Conservation (phyloP, 768 basidiomycete genomes). For the Russula virescens region DNA sequence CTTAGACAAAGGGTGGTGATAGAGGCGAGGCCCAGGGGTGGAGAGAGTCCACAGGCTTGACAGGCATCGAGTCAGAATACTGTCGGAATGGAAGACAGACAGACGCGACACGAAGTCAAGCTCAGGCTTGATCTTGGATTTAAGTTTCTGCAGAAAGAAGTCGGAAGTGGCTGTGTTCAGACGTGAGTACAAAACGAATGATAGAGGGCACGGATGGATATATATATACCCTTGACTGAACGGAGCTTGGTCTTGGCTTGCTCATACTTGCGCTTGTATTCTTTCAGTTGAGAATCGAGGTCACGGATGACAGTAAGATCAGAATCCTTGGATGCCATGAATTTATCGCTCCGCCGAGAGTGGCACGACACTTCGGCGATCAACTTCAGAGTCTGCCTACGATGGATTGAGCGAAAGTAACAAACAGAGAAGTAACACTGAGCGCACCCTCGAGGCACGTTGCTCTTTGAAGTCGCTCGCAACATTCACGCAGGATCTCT, state of each 20-base stretch:
- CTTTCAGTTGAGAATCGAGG: slow-evolving; percentile 74
- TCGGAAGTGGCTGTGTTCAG: slow-evolving; percentile 75
- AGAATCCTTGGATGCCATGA: slow-evolving; percentile 80
- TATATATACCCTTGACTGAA: slow-evolving; percentile 80
- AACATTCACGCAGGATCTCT: slow-evolving; percentile 59
- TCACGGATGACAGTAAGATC: slow-evolving; percentile 73
- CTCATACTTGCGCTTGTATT: slow-evolving; percentile 94
- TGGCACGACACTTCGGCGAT: slow-evolving; percentile 75
- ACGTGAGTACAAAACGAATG: slow-evolving; percentile 7
- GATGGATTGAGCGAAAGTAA: not conserved
- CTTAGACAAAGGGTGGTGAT: too few relatives aligned
- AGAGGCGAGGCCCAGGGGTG: too few relatives aligned
- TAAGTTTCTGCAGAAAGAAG: slow-evolving; percentile 75
- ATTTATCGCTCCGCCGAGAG: slow-evolving; percentile 81
- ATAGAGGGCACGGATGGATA: not conserved
- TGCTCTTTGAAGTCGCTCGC: slow-evolving; percentile 63
- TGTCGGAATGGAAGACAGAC: too few relatives aligned
- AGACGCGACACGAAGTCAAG: too few relatives aligned
- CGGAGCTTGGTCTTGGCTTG: slow-evolving; percentile 92
- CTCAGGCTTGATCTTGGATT: slow-evolving; percentile 89
- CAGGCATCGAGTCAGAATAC: too few relatives aligned
- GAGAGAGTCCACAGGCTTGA: too few relatives aligned
- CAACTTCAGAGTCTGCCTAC: slow-evolving; percentile 54
- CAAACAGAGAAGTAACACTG: slow-evolving; percentile 16
- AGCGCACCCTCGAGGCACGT: slow-evolving; percentile 36